Evolutionary conservation across 108 stramenopile species (phyloP), one percentile per base, ranked within the genome.

Genomic region (Mediolabrus comicus): DNA sequence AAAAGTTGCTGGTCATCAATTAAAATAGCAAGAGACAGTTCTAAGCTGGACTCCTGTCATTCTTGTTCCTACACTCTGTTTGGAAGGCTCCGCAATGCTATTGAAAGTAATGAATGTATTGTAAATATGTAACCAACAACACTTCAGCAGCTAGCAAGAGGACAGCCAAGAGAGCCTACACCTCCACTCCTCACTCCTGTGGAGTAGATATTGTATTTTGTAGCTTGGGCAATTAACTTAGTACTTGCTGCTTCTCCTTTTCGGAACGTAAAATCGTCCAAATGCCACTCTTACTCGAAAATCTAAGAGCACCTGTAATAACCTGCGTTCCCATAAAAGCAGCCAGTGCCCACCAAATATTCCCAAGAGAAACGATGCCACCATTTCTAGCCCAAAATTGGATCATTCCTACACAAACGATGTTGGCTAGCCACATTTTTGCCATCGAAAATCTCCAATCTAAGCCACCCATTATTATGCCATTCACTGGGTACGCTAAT

Each of bases 401-500:
- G n/a, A 96, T 58, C 80, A 90, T 87, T 12, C 83, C 89, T 32
- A 95, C 77, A 38, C 87, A 86, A 3, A 84, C 82, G 38, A 95
- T 26, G 62, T 95, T 94, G n/a, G 96, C 91, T 24, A 83, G 62
- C 94, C 94, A 94, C 95, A 97, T 96, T 52, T 36, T 46, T 46
- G 61, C 61, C 90, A 94, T 94, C 3, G 91, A 82, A 59, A 86
- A 95, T 24, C 84, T 71, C 95, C 95, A 97, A 78, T 97, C 97
- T 62, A 87, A 46, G n/a, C 92, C 97, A 63, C 95, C 97, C 95
- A 97, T 96, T 26, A 94, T 67, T 16, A 95, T 93, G 11, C 95
- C 97, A 72, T 96, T 96, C 54, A 92, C 90, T 2, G 95, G 94
- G 72, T 97, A 97, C 24, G 93, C 95, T n/a, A 96, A 82, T 30